Base-by-base conservation (phyloP, 2,329 filamentous ascomycete genomes). In the Exophiala aquamarina region DNA sequence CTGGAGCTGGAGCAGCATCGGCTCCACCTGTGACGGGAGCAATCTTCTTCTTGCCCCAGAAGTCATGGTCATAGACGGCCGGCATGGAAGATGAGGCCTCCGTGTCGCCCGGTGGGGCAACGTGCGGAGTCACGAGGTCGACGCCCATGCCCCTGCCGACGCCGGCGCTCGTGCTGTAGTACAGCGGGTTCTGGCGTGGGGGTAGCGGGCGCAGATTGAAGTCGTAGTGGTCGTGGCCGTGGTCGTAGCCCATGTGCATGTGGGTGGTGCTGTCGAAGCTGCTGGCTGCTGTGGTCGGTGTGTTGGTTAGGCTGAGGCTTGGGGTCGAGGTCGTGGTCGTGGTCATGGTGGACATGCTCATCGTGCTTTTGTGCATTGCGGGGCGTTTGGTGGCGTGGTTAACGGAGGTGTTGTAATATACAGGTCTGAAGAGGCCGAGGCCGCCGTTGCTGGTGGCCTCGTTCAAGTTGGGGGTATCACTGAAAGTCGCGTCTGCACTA, bases 111-210 rank as follows among this genome's bases (percentile, higher is more conserved):
- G 26, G 14, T 19, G 58, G 57, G 2, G 57, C 42, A 18, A 69
- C 55, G 34, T 70, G 68, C 18, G 69, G 69, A 11, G 70, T 63
- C 10, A 71, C 69, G 17, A 71, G 59, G 21, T 70, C 66, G 7
- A 70, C 59, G 9, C 67, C 64, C 20, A 56, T 56, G 15, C 23
- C 39, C 20, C 56, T 56, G 14, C 23, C 39, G 19, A 55, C 57
- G 23, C 57, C 61, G 4, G 60, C 50, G 43, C 60, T 59, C 38
- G 59, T 58, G 29, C 45, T 23, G 10, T 63, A 62, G 53, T 66
- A 70, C 41, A 61, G 63, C 14, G 67, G 65, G 45, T 70, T 70
- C 55, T 66, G 66, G 6, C 69, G 65, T 3, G 69, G 67, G 10
- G 66, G 66, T 17, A 71, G 56, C 2, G 69, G 69, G 4, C 68